Conservation (phyloP, 2,329 filamentous ascomycete species). For the Ceratocystis lukuohia region DNA sequence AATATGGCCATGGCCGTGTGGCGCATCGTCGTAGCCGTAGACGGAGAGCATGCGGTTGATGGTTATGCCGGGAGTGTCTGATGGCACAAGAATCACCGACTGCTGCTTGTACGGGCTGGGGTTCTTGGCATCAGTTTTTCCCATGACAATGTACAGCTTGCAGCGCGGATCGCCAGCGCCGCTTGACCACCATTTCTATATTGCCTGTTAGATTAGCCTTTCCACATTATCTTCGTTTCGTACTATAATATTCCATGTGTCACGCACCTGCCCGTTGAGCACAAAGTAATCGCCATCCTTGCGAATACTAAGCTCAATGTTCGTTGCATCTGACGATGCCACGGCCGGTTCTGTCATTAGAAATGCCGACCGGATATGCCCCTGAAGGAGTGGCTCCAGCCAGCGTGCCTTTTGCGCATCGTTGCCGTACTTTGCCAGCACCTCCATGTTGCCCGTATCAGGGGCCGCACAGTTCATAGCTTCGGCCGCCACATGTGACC, state of each 20-base stretch:
- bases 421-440: constrained; percentile 80
- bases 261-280: constrained; percentile 62
- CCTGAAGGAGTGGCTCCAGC: constrained; percentile 68
- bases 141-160: constrained; percentile 91
- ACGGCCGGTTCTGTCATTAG: constrained; percentile 88
- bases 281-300: constrained; percentile 80
- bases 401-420: constrained; percentile 73
- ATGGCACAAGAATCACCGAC: constrained; percentile 81
- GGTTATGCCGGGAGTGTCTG: constrained; percentile 70
- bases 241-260: background rate
- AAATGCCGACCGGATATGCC: constrained; percentile 78
- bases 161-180: constrained; percentile 88
- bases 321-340: constrained; percentile 81
- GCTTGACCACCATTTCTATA: constrained; percentile 96
- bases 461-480: constrained; percentile 83
- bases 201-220: constrained; percentile 18
- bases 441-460: constrained; percentile 93
- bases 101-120: constrained; percentile 74
- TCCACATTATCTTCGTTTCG: background rate
- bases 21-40: constrained; percentile 96
- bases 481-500: constrained; percentile 69
- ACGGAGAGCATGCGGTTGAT: constrained; percentile 87
- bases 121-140: constrained; percentile 70
- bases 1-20: constrained; percentile 91
- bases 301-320: constrained; percentile 73